phyloP scores from a whole-genome alignment of 2,329 filamentous ascomycete species.

The Penicillium sp. region DNA sequence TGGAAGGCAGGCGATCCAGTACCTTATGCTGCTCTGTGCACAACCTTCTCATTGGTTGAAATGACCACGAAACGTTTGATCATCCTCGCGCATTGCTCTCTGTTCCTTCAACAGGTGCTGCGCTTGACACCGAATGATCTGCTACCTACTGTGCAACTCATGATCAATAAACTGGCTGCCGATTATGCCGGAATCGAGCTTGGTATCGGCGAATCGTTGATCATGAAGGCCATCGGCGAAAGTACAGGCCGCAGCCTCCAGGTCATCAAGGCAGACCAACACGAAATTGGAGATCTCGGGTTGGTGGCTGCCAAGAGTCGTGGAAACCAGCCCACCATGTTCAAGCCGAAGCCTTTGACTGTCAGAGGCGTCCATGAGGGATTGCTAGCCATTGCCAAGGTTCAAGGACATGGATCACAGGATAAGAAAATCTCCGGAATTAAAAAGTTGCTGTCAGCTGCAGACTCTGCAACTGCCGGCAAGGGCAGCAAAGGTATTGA shows the following conservation, averaged over 20 bases:
- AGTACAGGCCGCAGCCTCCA: slow-evolving; percentile 83
- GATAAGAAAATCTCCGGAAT: slow-evolving; percentile 89
- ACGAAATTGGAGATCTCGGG: slow-evolving; percentile 93
- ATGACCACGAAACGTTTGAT: slow-evolving; percentile 89
- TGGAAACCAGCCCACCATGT: slow-evolving; percentile 95
- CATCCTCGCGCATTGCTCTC: slow-evolving; percentile 84
- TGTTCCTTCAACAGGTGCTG: slow-evolving; percentile 92
- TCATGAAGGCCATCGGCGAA: slow-evolving; percentile 98
- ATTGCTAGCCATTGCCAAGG: slow-evolving; percentile 83
- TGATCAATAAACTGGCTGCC: slow-evolving; percentile 97
- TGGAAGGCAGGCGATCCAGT: slow-evolving; percentile 89
- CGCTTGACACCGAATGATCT: slow-evolving; percentile 86
- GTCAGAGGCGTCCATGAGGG: slow-evolving; percentile 84
- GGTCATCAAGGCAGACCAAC: slow-evolving; percentile 93
- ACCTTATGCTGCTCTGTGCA: slow-evolving; percentile 91
- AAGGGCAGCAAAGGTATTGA: slow-evolving; percentile 70
- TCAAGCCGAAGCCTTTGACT: slow-evolving; percentile 91
- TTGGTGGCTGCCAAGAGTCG: slow-evolving; percentile 94
- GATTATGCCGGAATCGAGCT: slow-evolving; percentile 96
- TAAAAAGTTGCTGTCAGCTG: slow-evolving; percentile 92
- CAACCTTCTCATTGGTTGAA: slow-evolving; percentile 91
- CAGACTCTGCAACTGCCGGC: slow-evolving; percentile 71
- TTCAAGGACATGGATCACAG: slow-evolving; percentile 84
- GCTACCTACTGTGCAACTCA: slow-evolving; percentile 83
- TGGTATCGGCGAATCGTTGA: slow-evolving; percentile 96